Evolutionary conservation across 768 basidiomycete species (phyloP).

Genomic region (Tylopilus rubrobrunneus): DNA sequence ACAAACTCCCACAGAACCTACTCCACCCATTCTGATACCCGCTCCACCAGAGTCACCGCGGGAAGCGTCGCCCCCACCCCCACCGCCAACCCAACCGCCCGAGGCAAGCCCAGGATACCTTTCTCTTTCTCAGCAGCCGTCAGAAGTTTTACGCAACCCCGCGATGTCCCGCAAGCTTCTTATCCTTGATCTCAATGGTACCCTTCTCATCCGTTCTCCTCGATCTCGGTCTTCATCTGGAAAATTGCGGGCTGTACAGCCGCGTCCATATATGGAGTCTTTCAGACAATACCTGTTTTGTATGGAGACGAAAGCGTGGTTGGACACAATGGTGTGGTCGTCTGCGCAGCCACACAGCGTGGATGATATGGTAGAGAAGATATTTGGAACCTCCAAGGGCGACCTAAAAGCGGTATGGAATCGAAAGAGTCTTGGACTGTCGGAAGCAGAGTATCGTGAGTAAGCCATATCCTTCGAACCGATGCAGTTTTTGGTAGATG

Average conservation of each 20-base stretch:
- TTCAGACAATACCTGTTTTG: conserved; percentile 66
- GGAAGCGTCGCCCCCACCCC: conserved; percentile 2
- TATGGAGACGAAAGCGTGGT: conserved; percentile 54
- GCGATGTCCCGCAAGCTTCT: conserved; percentile 53
- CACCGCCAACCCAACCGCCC: neutral
- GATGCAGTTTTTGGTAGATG: neutral
- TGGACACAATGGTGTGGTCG: conserved; percentile 88
- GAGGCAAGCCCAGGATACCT: conserved; percentile 38
- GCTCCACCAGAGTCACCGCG: neutral
- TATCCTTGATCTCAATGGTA: conserved; percentile 65
- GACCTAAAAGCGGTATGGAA: conserved; percentile 70
- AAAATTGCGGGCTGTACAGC: conserved; percentile 42
- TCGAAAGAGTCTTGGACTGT: conserved; percentile 72
- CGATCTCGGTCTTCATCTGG: conserved; percentile 17
- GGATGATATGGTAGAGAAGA: conserved; percentile 62
- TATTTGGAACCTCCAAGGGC: conserved; percentile 45
- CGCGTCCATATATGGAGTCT: conserved; percentile 61
- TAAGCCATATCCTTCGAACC: conserved; percentile 22
- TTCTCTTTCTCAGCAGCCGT: conserved; percentile 27
- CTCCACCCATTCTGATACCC: neutral
- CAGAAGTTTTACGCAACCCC: conserved; percentile 25
- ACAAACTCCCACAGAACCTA: conserved; percentile 6
- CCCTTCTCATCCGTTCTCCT: conserved; percentile 57
- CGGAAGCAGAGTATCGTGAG: conserved; percentile 60
- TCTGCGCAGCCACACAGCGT: conserved; percentile 82